These are phyloP conservation scores for Plasmodium fragile DNA, from an alignment of 169 alveolate genomes.

Conservation along the genomic window DNA sequence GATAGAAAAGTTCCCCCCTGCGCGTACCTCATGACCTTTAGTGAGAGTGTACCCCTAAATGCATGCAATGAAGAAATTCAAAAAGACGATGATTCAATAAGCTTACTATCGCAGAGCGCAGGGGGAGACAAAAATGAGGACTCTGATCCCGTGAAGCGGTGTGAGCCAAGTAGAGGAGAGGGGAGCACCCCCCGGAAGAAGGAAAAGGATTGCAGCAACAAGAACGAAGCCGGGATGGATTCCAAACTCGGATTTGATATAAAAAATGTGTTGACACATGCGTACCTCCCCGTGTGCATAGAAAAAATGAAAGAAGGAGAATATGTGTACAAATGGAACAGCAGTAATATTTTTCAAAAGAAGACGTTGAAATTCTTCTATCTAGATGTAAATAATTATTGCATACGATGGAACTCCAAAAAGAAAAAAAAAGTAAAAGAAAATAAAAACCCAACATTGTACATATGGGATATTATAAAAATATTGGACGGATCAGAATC, in stretches of 20 bases:
- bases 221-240: conserved; percentile 11
- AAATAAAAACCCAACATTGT: conserved; percentile 64
- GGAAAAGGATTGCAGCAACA: conserved; percentile 7
- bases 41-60: conserved; percentile 15
- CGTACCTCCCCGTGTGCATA: conserved; percentile 71
- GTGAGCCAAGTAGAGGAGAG: background rate
- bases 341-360: conserved; percentile 71
- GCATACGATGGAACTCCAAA: conserved; percentile 77
- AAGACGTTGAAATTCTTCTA: conserved; percentile 69
- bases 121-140: conserved; percentile 1
- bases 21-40: conserved; percentile 48
- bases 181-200: background rate
- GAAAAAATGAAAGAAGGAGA: conserved; percentile 79
- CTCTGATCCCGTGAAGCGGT: background rate
- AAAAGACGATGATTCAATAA: conserved; percentile 25
- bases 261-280: conserved; percentile 67
- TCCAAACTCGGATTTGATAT: conserved; percentile 64
- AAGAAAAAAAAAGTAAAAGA: conserved; percentile 62
- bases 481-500: conserved; percentile 77
- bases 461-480: conserved; percentile 74
- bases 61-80: conserved; percentile 36
- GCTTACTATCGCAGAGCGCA: background rate
- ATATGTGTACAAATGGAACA: conserved; percentile 75
- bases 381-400: conserved; percentile 74
- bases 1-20: background rate